These are phyloP conservation scores for Xylaria longipes DNA, from an alignment of 495 filamentous ascomycete species.

Conservation along the genomic window DNA sequence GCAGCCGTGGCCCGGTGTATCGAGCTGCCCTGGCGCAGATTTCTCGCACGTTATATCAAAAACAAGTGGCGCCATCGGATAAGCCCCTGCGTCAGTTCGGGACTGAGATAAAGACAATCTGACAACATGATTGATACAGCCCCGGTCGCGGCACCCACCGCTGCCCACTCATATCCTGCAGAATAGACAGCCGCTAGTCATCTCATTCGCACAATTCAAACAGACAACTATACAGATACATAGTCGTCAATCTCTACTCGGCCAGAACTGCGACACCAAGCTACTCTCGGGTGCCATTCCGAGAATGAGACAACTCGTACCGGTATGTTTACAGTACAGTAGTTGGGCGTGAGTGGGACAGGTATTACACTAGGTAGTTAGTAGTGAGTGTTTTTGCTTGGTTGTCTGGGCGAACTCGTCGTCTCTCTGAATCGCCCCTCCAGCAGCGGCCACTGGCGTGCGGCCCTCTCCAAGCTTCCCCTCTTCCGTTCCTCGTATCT, in stretches of 20 bases:
- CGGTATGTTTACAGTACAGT: slow-evolving; percentile 2
- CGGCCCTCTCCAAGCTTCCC: slow-evolving; percentile 4
- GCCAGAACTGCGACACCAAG: background rate
- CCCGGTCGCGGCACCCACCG: background rate
- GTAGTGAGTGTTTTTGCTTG: background rate
- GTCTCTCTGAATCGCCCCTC: background rate
- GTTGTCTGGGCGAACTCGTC: background rate
- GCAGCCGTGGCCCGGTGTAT: background rate
- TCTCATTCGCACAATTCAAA: background rate
- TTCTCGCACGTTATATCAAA: slow-evolving; percentile 4
- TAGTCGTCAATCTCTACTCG: background rate
- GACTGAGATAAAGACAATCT: slow-evolving; percentile 12
- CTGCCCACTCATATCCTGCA: background rate
- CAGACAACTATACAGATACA: background rate
- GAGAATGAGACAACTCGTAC: background rate
- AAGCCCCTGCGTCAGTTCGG: slow-evolving; percentile 20
- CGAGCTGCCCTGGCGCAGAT: too few relatives aligned
- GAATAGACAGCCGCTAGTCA: background rate
- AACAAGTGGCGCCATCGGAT: slow-evolving; percentile 20
- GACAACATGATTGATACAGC: slow-evolving; percentile 11
- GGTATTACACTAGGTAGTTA: background rate
- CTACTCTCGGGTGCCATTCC: background rate
- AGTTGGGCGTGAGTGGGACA: background rate
- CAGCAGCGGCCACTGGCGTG: background rate
- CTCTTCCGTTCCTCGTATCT: slow-evolving; percentile 26